Base-by-base conservation (phyloP, 2,329 filamentous ascomycete species). In the Colletotrichum sp. region DNA sequence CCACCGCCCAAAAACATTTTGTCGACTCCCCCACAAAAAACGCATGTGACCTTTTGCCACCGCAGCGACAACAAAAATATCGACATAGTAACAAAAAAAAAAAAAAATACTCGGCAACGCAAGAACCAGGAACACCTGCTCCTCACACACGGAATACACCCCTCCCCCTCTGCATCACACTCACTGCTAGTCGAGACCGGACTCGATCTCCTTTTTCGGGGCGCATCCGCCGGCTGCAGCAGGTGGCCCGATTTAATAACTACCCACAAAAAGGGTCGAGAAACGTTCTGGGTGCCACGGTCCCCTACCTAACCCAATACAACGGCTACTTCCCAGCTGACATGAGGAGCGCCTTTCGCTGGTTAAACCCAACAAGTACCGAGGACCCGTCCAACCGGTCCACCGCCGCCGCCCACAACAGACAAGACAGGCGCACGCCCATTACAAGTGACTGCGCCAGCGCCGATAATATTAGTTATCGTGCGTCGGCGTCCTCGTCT, bases 391-490 rank as follows among this genome's bases (percentile, higher is more conserved):
- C 75, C 62, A 77, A 68, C 71, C 78, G 78, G 78, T 78, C 78
- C 76, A 77, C 78, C 66, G 71, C 77, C 68, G 76, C 77, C 78
- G 72, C 77, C 69, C 74, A 76, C 74, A 76, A 76, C 74, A 77
- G 44, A 64, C 57, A 68, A 36, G 68, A 71, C 64, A 76, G 52
- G 72, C 75, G 63, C 64, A 76, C 72, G 57, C 67, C 68, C 68
- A 68, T 49, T 57, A 66, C 72, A 76, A 72, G 49, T 57, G 75
- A 75, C 75, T 67, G 49, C 66, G 75, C 75, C 75, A 76, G 75
- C 75, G 75, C 78, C 81, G 83, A 80, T 82, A 85, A 82, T 83
- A 85, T 80, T 85, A 83, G 79, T 83, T 83, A 81, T 84, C 84
- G 79, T 85, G 84, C 79, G 79, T 85, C 82, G 81, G 71, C 72